Evolutionary conservation across 208 protist species (phyloP).

Genomic region (Leishmania major): DNA sequence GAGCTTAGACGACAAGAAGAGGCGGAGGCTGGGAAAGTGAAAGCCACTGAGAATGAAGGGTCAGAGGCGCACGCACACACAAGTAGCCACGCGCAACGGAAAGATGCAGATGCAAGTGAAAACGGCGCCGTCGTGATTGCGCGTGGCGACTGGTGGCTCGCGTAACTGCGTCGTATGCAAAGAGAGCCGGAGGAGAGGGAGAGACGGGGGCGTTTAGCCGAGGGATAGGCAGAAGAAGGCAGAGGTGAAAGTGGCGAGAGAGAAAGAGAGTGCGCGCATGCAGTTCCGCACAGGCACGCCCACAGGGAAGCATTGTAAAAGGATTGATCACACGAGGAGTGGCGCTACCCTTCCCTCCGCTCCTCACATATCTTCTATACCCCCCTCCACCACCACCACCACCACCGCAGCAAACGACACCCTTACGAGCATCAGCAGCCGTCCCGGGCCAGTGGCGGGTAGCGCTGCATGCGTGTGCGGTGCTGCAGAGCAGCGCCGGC

Average conservation of each 20-base stretch:
- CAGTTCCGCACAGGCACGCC: not conserved
- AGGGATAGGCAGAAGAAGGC: constrained; percentile 5
- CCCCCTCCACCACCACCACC: not conserved
- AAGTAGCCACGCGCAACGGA: not conserved
- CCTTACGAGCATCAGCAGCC: not conserved
- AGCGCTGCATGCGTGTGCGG: not conserved
- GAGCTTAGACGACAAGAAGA: not conserved
- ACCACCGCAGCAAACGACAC: not conserved
- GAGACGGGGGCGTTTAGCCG: not conserved
- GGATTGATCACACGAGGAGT: not conserved
- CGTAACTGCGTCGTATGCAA: not conserved
- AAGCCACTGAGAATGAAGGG: not conserved
- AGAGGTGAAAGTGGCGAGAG: not conserved
- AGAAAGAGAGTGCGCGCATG: not conserved
- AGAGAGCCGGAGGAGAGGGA: not conserved
- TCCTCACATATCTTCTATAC: not conserved
- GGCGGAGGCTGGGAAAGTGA: not conserved
- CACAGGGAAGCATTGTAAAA: not conserved
- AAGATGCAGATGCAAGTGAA: constrained; percentile 5
- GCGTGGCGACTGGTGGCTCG: not conserved
- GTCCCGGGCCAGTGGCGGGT: not conserved
- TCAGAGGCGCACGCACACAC: not conserved
- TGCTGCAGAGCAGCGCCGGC: not conserved
- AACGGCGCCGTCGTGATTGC: not conserved
- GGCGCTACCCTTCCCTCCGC: not conserved